phyloP scores from a whole-genome alignment of 352 stramenopile species.

The Pythium volutum region DNA sequence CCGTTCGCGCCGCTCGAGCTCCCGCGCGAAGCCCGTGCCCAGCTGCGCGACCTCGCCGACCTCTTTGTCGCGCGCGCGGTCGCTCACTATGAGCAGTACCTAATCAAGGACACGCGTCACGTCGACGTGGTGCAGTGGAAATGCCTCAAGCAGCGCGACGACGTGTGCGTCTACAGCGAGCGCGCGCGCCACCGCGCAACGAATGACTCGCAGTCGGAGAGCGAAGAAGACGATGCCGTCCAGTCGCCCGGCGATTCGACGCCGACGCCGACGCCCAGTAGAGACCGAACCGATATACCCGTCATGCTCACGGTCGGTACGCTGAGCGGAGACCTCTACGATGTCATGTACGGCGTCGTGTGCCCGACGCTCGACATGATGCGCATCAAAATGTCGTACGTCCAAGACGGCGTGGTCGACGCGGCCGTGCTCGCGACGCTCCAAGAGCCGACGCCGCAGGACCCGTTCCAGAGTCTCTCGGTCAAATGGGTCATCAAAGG shows the following conservation, averaged over 20 bases:
- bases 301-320: conserved; percentile 38
- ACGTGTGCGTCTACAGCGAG: conserved; percentile 23
- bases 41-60: conserved; percentile 32
- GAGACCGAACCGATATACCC: conserved; percentile 20
- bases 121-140: conserved; percentile 54
- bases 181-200: too few species aligned
- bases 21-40: conserved; percentile 30
- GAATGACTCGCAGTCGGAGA: too few species aligned
- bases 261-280: too few species aligned
- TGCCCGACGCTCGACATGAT: conserved; percentile 41
- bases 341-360: conserved; percentile 50
- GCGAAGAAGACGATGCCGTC: too few species aligned
- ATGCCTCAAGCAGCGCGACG: conserved; percentile 36
- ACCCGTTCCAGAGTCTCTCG: conserved; percentile 52
- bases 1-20: conserved; percentile 45
- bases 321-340: conserved; percentile 35
- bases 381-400: conserved; percentile 50
- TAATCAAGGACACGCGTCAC: conserved; percentile 18
- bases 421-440: conserved; percentile 42
- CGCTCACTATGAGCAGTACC: conserved; percentile 36
- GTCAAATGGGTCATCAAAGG: conserved; percentile 59
- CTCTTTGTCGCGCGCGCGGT: conserved; percentile 40
- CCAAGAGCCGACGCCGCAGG: conserved; percentile 28
- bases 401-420: conserved; percentile 45
- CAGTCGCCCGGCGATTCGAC: too few species aligned